Conservation (phyloP, 1,284 basidiomycete genomes). For the Ganoderma leucocontextum region DNA sequence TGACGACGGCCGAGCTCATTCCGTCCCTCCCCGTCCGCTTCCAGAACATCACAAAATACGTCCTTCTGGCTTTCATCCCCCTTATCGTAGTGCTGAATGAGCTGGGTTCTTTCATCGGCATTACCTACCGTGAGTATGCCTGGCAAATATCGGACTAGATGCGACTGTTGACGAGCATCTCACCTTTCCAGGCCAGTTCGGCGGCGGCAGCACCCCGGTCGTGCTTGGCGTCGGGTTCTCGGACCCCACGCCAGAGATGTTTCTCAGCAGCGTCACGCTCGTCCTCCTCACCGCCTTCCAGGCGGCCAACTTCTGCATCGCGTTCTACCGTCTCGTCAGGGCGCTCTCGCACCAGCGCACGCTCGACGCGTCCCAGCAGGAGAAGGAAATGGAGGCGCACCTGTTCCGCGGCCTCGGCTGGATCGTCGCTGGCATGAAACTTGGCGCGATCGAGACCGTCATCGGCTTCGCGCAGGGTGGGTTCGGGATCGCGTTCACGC, state of each 20-base stretch:
- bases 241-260: slow-evolving; percentile 48
- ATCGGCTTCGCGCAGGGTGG: slow-evolving; percentile 66
- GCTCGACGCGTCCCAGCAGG: slow-evolving; percentile 50
- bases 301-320: slow-evolving; percentile 60
- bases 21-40: slow-evolving; percentile 59
- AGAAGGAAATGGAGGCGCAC: slow-evolving; percentile 53
- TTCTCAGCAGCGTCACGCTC: slow-evolving; percentile 67
- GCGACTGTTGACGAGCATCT: neutral
- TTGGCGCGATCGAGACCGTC: slow-evolving; percentile 70
- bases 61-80: slow-evolving; percentile 63
- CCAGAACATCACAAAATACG: slow-evolving; percentile 52
- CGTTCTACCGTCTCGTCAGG: slow-evolving; percentile 62
- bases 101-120: slow-evolving; percentile 70
- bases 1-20: slow-evolving; percentile 57
- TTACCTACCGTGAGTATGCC: slow-evolving; percentile 57
- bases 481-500: slow-evolving; percentile 59
- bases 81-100: slow-evolving; percentile 62
- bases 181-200: slow-evolving; percentile 21
- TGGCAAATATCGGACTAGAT: neutral
- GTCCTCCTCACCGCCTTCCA: slow-evolving; percentile 66
- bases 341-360: slow-evolving; percentile 59
- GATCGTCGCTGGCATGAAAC: slow-evolving; percentile 64
- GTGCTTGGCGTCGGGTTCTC: slow-evolving; percentile 54
- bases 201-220: slow-evolving; percentile 18
- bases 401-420: slow-evolving; percentile 68